Base-by-base conservation (phyloP, 176 grass and related monocot genomes). In the Lolium multiflorum region DNA sequence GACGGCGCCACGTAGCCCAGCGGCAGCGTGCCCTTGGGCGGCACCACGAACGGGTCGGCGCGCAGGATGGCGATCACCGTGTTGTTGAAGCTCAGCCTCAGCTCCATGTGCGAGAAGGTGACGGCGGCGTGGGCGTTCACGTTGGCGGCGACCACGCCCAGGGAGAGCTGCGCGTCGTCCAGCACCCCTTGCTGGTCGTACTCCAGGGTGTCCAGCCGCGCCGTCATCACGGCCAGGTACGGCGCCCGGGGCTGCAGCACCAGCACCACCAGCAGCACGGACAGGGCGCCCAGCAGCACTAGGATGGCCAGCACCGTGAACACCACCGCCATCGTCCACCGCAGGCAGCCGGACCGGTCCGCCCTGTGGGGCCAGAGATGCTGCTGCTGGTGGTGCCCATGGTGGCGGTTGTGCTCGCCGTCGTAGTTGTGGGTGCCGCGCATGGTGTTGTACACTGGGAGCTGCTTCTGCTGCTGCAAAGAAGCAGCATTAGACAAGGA, bases 111-210 rank as follows among this genome's bases (percentile, higher is more conserved):
- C 13, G 88, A 79, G 93, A 98, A 94, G 14, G 38, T 0, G 1
- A 92, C 89, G 3, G 39, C 28, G 5, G 88, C 73, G 55, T 68
- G 86, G 6, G 28, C 49, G 86, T 96, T 95, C 18, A 78, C 91
- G 79, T 98, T 98, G 38, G 39, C 70, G 2, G 91, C 93, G 14
- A 84, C 47, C 3, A 96, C 77, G 18, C 38, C 54, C 13, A 91
- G 26, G 26, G 80, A 78, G 5, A 92, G 31, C 82, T 66, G 57
- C 22, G 88, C 75, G 50, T 89, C 71, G 37, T 91, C 88, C 6
- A 98, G 90, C 8, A 72, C 35, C 16, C 93, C 96, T 0, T 20
- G 35, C 74, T 84, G 84, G 78, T 91, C 91, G 84, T 95, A 98
- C 35, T 56, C 66, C 0, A 98, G 90, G 15, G 16, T 2, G 82